Evolutionary conservation across 2,329 filamentous ascomycete species (phyloP).

Genomic region (Hypocreales sp.): DNA sequence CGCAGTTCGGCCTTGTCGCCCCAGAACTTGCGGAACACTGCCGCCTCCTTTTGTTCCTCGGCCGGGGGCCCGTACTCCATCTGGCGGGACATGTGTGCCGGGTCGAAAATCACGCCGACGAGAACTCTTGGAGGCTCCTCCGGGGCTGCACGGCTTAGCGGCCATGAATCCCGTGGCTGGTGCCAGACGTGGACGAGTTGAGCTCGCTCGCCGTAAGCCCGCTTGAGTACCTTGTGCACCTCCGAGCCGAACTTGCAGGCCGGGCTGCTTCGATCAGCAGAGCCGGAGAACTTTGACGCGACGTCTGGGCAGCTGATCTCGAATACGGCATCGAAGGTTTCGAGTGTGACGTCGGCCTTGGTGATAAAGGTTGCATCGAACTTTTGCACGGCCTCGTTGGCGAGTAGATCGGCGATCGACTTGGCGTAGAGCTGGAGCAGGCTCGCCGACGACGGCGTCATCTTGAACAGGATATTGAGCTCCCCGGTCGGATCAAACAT

Average conservation of each 20-base stretch:
- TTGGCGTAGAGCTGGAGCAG: constrained; percentile 60
- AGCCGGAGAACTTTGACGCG: constrained; percentile 9
- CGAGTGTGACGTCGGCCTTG: constrained; percentile 35
- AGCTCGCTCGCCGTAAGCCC: constrained; percentile 61
- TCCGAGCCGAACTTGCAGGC: constrained; percentile 33
- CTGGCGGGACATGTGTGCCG: constrained; percentile 53
- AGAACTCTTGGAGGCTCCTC: constrained; percentile 25
- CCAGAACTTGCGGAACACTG: constrained; percentile 82
- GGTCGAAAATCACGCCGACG: constrained; percentile 58
- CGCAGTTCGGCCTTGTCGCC: constrained; percentile 84
- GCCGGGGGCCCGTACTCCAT: constrained; percentile 82
- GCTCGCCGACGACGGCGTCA: constrained; percentile 70
- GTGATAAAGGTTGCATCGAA: constrained; percentile 76
- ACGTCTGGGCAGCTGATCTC: constrained; percentile 17
- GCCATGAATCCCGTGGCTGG: constrained; percentile 15
- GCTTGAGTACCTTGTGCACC: constrained; percentile 48
- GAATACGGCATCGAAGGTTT: constrained; percentile 36
- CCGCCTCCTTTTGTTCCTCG: constrained; percentile 71
- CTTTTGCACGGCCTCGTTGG: constrained; percentile 58
- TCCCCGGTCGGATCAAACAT: constrained; percentile 63
- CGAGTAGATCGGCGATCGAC: constrained; percentile 58
- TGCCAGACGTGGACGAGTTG: constrained; percentile 47
- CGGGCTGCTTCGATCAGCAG: constrained; percentile 25
- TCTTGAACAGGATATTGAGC: constrained; percentile 80
- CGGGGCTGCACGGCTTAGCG: constrained; percentile 8